Evolutionary conservation across 129 eudicot genomes (phyloP).

Genomic region (Chrysanthemum makinoi): DNA sequence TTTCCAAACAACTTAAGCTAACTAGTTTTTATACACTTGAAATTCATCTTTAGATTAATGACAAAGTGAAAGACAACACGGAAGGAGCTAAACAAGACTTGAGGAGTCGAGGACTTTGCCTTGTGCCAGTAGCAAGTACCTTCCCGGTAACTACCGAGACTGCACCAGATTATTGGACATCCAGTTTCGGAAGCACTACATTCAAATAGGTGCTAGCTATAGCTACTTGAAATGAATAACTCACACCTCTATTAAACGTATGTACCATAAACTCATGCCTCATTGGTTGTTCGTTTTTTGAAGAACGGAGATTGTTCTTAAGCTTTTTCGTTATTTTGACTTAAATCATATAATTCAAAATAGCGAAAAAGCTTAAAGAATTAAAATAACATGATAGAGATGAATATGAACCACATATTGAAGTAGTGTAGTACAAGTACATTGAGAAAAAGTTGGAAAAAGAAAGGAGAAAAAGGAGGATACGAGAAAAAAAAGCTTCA

Average conservation of each 20-base stretch:
- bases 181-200: constrained; percentile 54
- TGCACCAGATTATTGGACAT: constrained; percentile 75
- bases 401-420: constrained; percentile 36
- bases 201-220: constrained; percentile 44
- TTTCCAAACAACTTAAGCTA: neutral
- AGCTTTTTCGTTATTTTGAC: constrained; percentile 41
- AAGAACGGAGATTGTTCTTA: neutral
- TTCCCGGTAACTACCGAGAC: constrained; percentile 76
- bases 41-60: constrained; percentile 28
- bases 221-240: too few species aligned
- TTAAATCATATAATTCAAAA: constrained; percentile 17
- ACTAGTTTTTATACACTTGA: neutral
- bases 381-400: constrained; percentile 6
- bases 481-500: constrained; percentile 30
- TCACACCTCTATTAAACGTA: too few species aligned
- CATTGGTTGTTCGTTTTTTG: neutral
- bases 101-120: constrained; percentile 80
- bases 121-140: constrained; percentile 90
- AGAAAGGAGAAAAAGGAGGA: constrained; percentile 18
- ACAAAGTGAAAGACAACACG: constrained; percentile 31
- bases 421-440: constrained; percentile 39
- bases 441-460: constrained; percentile 34
- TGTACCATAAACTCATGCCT: constrained; percentile 9
- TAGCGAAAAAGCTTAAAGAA: constrained; percentile 33
- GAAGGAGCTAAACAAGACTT: constrained; percentile 55